These are phyloP conservation scores for Xylaria telfairii DNA, from an alignment of 495 filamentous ascomycete genomes.

Conservation along the genomic window DNA sequence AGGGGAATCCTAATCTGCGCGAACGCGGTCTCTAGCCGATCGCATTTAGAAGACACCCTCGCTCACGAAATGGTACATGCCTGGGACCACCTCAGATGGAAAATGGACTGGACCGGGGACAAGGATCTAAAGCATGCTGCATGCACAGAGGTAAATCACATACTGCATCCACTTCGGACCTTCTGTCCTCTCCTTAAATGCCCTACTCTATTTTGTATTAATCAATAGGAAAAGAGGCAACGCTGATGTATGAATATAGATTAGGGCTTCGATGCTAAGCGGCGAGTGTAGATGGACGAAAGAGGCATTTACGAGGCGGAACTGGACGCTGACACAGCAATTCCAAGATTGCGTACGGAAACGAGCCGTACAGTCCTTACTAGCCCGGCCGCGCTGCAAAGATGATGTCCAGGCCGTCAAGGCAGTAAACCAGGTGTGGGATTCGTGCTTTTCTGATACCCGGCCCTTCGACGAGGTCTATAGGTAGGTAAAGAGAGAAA, in stretches of 20 bases:
- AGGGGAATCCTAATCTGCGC: conserved; percentile 90
- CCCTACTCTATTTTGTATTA: not conserved
- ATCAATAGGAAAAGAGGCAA: not conserved
- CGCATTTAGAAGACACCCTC: conserved; percentile 89
- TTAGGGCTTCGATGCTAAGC: conserved; percentile 87
- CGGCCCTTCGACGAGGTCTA: conserved; percentile 97
- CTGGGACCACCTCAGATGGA: conserved; percentile 90
- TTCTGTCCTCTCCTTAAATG: not conserved
- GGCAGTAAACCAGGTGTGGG: conserved; percentile 96
- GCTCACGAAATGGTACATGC: conserved; percentile 98
- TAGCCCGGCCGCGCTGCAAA: conserved; percentile 75
- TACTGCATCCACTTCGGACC: not conserved
- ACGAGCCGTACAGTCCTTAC: conserved; percentile 77
- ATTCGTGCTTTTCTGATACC: conserved; percentile 93
- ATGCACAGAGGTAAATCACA: conserved; percentile 80
- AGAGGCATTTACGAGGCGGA: conserved; percentile 80
- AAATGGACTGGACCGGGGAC: conserved; percentile 79
- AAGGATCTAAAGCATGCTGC: conserved; percentile 80
- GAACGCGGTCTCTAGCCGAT: conserved; percentile 76
- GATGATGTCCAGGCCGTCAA: conserved; percentile 86
- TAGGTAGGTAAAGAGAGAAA: conserved; percentile 62
- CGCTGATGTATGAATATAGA: conserved; percentile 56
- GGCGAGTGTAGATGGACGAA: conserved; percentile 92
- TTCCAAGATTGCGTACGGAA: conserved; percentile 90
- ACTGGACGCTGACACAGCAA: conserved; percentile 89